Evolutionary conservation across 495 filamentous ascomycete genomes (phyloP).

Genomic region (Penicillium bovifimosum): DNA sequence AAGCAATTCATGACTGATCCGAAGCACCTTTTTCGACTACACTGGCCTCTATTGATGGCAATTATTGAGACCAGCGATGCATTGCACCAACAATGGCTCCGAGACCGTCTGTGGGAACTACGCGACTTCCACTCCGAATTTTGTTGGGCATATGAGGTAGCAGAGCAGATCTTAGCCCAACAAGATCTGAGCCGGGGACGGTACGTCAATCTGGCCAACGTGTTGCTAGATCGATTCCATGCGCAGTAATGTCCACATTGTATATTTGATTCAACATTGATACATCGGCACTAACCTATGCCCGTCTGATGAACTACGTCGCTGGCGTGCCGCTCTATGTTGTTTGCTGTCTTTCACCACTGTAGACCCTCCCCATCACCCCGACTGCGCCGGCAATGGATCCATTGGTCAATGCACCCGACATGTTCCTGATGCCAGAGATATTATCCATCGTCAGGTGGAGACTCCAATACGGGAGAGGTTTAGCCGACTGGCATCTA

Average conservation of each 20-base stretch:
- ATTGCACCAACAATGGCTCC: slow-evolving; percentile 36
- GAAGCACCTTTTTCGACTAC: slow-evolving; percentile 34
- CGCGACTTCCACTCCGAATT: slow-evolving; percentile 32
- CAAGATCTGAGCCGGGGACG: slow-evolving; percentile 26
- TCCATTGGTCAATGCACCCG: no score
- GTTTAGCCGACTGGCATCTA: no score
- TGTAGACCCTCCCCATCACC: no score
- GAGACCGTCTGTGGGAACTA: slow-evolving; percentile 32
- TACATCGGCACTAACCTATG: no score
- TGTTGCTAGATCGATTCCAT: slow-evolving; percentile 24
- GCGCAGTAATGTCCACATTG: slow-evolving; percentile 10
- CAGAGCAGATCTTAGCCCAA: slow-evolving; percentile 28
- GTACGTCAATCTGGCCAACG: slow-evolving; percentile 30
- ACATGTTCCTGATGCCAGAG: no score
- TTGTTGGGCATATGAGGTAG: slow-evolving; percentile 30
- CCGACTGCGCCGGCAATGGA: no score
- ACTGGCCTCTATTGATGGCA: slow-evolving; percentile 45
- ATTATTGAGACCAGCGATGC: slow-evolving; percentile 37
- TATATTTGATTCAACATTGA: slow-evolving; percentile 5
- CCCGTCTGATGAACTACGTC: no score
- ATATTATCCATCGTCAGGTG: no score
- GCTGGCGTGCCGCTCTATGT: no score
- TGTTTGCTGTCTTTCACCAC: no score
- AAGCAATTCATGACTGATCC: slow-evolving; percentile 35
- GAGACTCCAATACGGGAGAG: no score